phyloP scores from a whole-genome alignment of 1,139 yeast species.

The Blastobotrys petasosporus region DNA sequence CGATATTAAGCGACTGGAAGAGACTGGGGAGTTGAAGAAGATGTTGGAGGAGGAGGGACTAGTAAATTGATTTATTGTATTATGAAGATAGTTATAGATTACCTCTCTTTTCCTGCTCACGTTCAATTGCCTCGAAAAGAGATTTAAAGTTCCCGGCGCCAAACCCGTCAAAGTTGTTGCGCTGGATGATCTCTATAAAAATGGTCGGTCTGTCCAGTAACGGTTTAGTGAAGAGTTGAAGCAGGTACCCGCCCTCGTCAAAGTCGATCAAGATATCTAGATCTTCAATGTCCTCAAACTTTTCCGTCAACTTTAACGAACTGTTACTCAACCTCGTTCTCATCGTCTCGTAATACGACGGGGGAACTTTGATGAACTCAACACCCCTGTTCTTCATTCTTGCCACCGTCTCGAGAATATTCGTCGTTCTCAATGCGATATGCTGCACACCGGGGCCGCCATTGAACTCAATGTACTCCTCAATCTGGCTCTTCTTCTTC shows the following conservation, averaged over 20 bases:
- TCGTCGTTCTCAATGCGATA: constrained; percentile 57
- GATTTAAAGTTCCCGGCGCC: constrained; percentile 86
- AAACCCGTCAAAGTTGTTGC: constrained; percentile 74
- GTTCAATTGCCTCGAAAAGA: constrained; percentile 68
- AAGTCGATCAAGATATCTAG: constrained; percentile 66
- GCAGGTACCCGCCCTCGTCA: constrained; percentile 62
- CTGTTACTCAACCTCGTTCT: constrained; percentile 39
- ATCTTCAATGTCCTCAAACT: constrained; percentile 39
- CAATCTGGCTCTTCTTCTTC: constrained; percentile 63
- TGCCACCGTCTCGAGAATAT: constrained; percentile 54
- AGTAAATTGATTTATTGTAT: constrained; percentile 7
- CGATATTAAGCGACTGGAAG: constrained; percentile 22
- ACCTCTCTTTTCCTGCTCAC: constrained; percentile 41
- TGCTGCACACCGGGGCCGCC: constrained; percentile 84
- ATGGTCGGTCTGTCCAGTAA: constrained; percentile 73
- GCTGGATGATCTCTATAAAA: constrained; percentile 73
- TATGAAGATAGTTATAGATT: constrained; percentile 21
- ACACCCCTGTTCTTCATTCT: constrained; percentile 54
- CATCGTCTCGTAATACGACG: constrained; percentile 49
- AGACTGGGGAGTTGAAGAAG: constrained; percentile 27
- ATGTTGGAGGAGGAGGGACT: constrained; percentile 21
- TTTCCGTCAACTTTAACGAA: constrained; percentile 45
- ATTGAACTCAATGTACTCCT: constrained; percentile 69
- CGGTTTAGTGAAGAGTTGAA: constrained; percentile 76
- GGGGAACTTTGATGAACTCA: constrained; percentile 59